Conservation (phyloP, 2,329 filamentous ascomycete species). For the Dothiorella sarmentorum region DNA sequence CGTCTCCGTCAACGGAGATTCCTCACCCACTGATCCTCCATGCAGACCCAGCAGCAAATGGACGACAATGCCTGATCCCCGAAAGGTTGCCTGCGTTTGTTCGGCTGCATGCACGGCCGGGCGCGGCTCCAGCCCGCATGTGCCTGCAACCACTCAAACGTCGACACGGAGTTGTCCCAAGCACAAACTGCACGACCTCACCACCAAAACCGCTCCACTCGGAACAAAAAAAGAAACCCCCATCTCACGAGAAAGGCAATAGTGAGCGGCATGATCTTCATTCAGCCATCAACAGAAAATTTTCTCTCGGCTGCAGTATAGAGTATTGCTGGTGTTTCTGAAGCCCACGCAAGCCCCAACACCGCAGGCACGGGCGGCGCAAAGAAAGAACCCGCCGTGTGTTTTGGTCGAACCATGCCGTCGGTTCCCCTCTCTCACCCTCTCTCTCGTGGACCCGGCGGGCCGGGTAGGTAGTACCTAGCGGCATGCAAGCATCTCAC, state of each 20-base stretch:
- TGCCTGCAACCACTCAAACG: background rate
- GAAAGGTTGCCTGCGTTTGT: background rate
- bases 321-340: background rate
- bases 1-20: too few relatives aligned
- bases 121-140: background rate
- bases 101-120: background rate
- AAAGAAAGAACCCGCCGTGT: background rate
- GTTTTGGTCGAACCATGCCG: too few relatives aligned
- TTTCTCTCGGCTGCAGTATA: background rate
- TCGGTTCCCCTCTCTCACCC: too few relatives aligned
- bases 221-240: background rate
- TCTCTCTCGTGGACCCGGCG: too few relatives aligned
- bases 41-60: background rate
- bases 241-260: too few relatives aligned
- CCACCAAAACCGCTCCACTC: background rate
- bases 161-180: background rate
- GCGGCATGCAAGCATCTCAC: too few relatives aligned
- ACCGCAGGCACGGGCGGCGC: background rate
- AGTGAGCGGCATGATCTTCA: background rate
- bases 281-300: background rate
- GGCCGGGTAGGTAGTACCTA: too few relatives aligned
- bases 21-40: too few relatives aligned
- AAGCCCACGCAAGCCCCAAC: background rate
- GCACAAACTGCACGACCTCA: background rate
- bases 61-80: too few relatives aligned